Evolutionary conservation across 73 alveolate genomes (phyloP), one percentile per base, ranked within the genome.

Genomic region (Symbiodinium pilosum): DNA sequence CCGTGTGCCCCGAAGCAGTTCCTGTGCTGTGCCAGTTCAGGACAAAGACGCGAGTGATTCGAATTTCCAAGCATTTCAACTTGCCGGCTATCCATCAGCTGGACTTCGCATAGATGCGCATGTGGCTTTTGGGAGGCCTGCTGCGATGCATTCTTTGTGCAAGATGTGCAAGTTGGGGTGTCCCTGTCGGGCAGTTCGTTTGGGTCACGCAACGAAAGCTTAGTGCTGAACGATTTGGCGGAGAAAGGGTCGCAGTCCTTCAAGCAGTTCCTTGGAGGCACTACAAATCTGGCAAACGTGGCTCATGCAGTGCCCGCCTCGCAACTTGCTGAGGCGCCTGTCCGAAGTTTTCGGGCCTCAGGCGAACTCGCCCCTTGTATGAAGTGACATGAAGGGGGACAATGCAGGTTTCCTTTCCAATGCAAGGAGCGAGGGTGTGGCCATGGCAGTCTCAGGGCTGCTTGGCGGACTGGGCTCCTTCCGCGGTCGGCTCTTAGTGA

Each of bases 391-490:
- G n/a, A n/a, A n/a, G n/a, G n/a, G n/a, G n/a, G n/a, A n/a, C n/a
- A n/a, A n/a, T n/a, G n/a, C n/a, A n/a, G n/a, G n/a, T n/a, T n/a
- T n/a, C n/a, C n/a, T n/a, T n/a, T n/a, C n/a, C n/a, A n/a, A n/a
- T n/a, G n/a, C n/a, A n/a, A n/a, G n/a, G n/a, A 24, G 12, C 38
- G 95, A 59, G 24, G 95, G 42, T 38, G 51, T 89, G 38, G 73
- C 86, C 36, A 36, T 89, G 87, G 99, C 99, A 3, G 94, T 99
- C 34, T 34, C 99, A 9, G 86, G 95, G 52, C 87, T 99, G 47
- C 36, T 99, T 2, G 99, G 99, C 24, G 99, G 99, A 59, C 69
- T 99, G 64, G 99, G 99, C 54, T 93, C 92, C 94, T 99, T 93
- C 92, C 92, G 99, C 41, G 99, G 99, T 11, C 88, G 92, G 8